Evolutionary conservation across 2,329 filamentous ascomycete genomes (phyloP).

Genomic region (Zymoseptoria crescenta): DNA sequence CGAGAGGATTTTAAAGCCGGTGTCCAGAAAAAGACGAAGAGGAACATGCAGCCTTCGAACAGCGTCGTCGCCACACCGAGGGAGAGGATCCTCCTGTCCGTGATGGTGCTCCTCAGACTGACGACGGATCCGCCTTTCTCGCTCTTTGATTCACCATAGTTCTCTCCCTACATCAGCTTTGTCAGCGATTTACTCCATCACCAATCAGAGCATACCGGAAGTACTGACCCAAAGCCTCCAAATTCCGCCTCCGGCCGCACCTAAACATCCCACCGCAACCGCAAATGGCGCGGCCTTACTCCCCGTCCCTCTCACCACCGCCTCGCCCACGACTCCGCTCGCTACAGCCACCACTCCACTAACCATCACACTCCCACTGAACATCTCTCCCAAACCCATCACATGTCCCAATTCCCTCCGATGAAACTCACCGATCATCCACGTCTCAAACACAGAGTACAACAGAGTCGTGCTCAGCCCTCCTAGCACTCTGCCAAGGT

Average conservation of each 20-base stretch:
- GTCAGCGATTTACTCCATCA: not conserved
- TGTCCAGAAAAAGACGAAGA: slow-evolving; percentile 58
- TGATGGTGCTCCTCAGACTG: slow-evolving; percentile 5
- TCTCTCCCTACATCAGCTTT: slow-evolving; percentile 37
- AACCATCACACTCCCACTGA: slow-evolving; percentile 46
- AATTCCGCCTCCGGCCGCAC: slow-evolving; percentile 41
- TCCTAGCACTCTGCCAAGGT: slow-evolving; percentile 47
- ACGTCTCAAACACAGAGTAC: slow-evolving; percentile 54
- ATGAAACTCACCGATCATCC: slow-evolving; percentile 54
- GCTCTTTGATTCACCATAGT: slow-evolving; percentile 36
- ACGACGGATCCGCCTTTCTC: slow-evolving; percentile 2
- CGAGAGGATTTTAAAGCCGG: slow-evolving; percentile 39
- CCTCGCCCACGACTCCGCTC: slow-evolving; percentile 47
- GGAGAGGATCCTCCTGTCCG: slow-evolving; percentile 43
- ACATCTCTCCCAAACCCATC: slow-evolving; percentile 43
- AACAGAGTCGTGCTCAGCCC: slow-evolving; percentile 50
- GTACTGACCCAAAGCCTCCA: slow-evolving; percentile 43
- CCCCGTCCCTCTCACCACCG: slow-evolving; percentile 41
- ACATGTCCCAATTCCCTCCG: slow-evolving; percentile 32
- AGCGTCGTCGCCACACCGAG: slow-evolving; percentile 48
- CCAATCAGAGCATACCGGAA: not conserved
- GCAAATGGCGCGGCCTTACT: slow-evolving; percentile 48
- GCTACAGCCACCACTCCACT: slow-evolving; percentile 51
- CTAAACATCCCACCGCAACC: slow-evolving; percentile 39
- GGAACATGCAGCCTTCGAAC: slow-evolving; percentile 55